These are phyloP conservation scores for Aspergillus unguis DNA, from an alignment of 2,329 filamentous ascomycete species.

Conservation along the genomic window DNA sequence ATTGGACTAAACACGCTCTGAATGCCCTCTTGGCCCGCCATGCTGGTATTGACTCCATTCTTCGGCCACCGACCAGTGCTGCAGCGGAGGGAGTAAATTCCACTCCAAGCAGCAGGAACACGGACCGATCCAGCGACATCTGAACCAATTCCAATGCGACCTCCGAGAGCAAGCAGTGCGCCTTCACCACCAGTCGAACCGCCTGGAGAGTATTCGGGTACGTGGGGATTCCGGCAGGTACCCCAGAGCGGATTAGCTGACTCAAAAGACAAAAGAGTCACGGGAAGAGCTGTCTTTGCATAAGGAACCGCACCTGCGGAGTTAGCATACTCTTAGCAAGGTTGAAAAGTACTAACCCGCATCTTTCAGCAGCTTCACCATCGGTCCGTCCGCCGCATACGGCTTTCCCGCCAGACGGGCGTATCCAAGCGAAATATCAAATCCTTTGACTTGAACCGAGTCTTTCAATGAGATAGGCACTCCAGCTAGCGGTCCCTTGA, in stretches of 20 bases:
- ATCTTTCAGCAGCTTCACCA: slow-evolving; percentile 76
- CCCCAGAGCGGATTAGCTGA: slow-evolving; percentile 80
- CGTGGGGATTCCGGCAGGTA: slow-evolving; percentile 76
- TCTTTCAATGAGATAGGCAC: slow-evolving; percentile 84
- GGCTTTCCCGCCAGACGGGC: slow-evolving; percentile 69
- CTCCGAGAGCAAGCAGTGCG: slow-evolving; percentile 75
- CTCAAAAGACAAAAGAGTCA: slow-evolving; percentile 83
- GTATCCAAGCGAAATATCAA: slow-evolving; percentile 79
- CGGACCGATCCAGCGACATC: slow-evolving; percentile 89
- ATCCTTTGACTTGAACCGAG: slow-evolving; percentile 73
- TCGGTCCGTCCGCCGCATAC: slow-evolving; percentile 62
- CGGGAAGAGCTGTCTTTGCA: slow-evolving; percentile 86
- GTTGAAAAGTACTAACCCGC: slow-evolving; percentile 50
- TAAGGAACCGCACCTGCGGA: slow-evolving; percentile 74
- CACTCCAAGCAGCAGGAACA: slow-evolving; percentile 82
- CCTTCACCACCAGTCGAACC: slow-evolving; percentile 84
- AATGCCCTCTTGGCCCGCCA: slow-evolving; percentile 89
- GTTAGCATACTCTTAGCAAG: slow-evolving; percentile 5
- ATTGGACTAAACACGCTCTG: slow-evolving; percentile 89
- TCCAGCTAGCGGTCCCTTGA: slow-evolving; percentile 78
- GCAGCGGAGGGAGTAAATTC: slow-evolving; percentile 82
- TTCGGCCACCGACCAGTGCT: slow-evolving; percentile 90
- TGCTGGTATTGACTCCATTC: slow-evolving; percentile 75
- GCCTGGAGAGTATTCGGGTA: slow-evolving; percentile 77
- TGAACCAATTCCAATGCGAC: slow-evolving; percentile 82